A percentile compares a stretch with the other conserved stretches of the same genome.
phyloP scores from a whole-genome alignment of 345 rosid genomes.

The Salix purpurea region DNA sequence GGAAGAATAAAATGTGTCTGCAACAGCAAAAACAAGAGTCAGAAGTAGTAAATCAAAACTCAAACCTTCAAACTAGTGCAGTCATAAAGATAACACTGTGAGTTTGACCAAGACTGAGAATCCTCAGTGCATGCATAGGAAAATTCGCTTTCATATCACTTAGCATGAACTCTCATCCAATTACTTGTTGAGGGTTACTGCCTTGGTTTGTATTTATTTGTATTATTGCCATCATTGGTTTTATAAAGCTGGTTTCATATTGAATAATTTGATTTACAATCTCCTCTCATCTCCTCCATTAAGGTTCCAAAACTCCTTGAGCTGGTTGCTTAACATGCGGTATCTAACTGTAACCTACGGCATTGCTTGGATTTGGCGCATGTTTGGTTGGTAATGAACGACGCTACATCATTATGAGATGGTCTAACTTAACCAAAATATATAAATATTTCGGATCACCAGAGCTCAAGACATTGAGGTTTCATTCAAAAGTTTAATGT shows the following conservation, averaged over 20 bases:
- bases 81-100: background rate
- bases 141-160: background rate
- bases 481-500: too few species aligned
- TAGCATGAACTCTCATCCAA: background rate
- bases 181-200: background rate
- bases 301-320: background rate
- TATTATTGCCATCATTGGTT: background rate
- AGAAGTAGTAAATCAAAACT: background rate
- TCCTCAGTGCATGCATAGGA: background rate
- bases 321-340: background rate
- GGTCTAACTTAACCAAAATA: background rate
- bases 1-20: slow-evolving; percentile 88
- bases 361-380: background rate
- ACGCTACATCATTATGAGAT: background rate
- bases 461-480: too few species aligned
- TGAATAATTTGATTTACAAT: background rate
- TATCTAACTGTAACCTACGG: background rate
- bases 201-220: slow-evolving; percentile 11
- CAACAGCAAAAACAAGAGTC: slow-evolving; percentile 18
- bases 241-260: slow-evolving; percentile 7
- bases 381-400: background rate
- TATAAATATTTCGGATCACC: too few species aligned
- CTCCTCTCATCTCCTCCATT: background rate
- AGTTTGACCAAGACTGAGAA: background rate
- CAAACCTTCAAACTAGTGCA: background rate